Percentiles rank a stretch among this genome's conserved stretches.
These are phyloP conservation scores for Diplodia seriata DNA, from an alignment of 2,329 filamentous ascomycete genomes.

Conservation along the genomic window DNA sequence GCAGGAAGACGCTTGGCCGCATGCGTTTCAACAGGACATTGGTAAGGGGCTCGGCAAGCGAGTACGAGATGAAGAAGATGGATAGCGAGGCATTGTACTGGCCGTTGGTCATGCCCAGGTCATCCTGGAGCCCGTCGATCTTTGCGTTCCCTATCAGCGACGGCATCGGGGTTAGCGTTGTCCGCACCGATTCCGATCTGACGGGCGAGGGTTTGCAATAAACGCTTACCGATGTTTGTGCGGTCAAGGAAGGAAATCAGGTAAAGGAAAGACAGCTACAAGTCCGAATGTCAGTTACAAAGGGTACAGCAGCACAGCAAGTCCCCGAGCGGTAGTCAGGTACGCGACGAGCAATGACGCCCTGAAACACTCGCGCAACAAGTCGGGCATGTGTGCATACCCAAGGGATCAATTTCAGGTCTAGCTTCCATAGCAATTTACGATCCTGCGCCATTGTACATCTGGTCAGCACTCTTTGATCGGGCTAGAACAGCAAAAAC, in stretches of 20 bases:
- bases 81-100: slow-evolving; percentile 79
- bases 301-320: background rate
- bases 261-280: slow-evolving; percentile 71
- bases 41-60: slow-evolving; percentile 77
- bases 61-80: slow-evolving; percentile 88
- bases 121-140: slow-evolving; percentile 62
- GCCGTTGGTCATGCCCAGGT: slow-evolving; percentile 67
- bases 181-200: background rate
- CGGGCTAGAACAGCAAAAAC: background rate
- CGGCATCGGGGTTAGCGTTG: background rate
- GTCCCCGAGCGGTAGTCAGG: background rate
- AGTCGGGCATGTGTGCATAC: slow-evolving; percentile 35
- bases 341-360: too few relatives aligned
- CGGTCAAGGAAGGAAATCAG: slow-evolving; percentile 73
- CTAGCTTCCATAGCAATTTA: slow-evolving; percentile 67
- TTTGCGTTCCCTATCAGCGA: slow-evolving; percentile 67
- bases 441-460: slow-evolving; percentile 58
- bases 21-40: slow-evolving; percentile 81
- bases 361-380: too few relatives aligned
- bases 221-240: slow-evolving; percentile 67
- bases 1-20: slow-evolving; percentile 79
- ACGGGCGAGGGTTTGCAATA: background rate
- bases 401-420: slow-evolving; percentile 68
- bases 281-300: background rate
- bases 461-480: background rate